Evolutionary conservation across 768 basidiomycete species (phyloP).

Genomic region (Mycena filopes): DNA sequence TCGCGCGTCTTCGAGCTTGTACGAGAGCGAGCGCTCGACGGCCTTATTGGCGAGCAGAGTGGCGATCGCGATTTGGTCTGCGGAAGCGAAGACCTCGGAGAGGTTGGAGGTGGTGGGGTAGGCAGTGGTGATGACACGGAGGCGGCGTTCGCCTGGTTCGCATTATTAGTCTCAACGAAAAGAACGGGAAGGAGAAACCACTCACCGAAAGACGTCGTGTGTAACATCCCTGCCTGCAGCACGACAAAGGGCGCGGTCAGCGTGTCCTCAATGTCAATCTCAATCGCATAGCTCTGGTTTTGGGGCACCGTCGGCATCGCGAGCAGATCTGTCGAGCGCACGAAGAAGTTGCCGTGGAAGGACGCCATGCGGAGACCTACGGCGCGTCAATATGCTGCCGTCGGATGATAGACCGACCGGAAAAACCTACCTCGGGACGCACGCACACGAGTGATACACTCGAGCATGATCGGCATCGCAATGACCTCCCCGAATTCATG

Average conservation of each 20-base stretch:
- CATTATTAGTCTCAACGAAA: neutral
- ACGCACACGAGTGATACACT: conserved; percentile 97
- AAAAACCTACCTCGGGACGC: conserved; percentile 84
- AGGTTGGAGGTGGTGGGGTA: conserved; percentile 89
- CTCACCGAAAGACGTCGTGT: conserved; percentile 91
- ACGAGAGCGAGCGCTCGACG: conserved; percentile 86
- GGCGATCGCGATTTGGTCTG: conserved; percentile 87
- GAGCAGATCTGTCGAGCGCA: conserved; percentile 94
- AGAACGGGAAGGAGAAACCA: neutral
- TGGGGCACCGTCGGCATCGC: conserved; percentile 97
- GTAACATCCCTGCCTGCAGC: conserved; percentile 92
- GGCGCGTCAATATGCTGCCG: conserved; percentile 12
- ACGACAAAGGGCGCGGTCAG: conserved; percentile 92
- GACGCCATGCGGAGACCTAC: conserved; percentile 92
- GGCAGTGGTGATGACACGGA: conserved; percentile 89
- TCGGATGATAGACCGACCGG: neutral
- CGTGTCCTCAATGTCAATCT: conserved; percentile 95
- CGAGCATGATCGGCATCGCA: conserved; percentile 94
- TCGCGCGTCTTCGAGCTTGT: conserved; percentile 90
- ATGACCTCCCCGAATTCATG: conserved; percentile 96
- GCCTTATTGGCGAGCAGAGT: conserved; percentile 92
- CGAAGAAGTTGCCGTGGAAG: conserved; percentile 99
- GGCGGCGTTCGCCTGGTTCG: conserved; percentile 77
- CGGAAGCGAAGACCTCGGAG: conserved; percentile 90
- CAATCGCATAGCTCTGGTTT: conserved; percentile 96